Evolutionary conservation across 306 rosid genomes (phyloP), one percentile per base, ranked within the genome.

Genomic region (Vigna reflexopilosa): DNA sequence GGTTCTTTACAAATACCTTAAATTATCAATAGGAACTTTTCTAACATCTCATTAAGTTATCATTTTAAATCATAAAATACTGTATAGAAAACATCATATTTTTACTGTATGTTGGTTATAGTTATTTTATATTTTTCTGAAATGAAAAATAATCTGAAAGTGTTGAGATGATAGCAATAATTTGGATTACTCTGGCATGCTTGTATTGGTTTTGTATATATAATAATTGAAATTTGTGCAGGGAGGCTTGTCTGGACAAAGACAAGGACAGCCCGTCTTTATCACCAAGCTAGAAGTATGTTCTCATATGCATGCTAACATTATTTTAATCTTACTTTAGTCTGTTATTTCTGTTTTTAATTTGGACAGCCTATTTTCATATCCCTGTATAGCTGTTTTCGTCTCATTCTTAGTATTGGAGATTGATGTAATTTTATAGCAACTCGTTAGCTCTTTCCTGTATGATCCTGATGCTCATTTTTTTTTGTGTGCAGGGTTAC

Each of bases 231-330:
- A 78, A 82, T 67, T 55, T 54, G 61, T 88, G 89, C 94, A 95
- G 99, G 99, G 99, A 83, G 88, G 88, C 86, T 86, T 95, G 88
- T 90, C 91, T 55, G 99, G 99, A 22, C 99, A 88, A 89, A 91
- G 99, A 84, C 94, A 93, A 90, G 98, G 99, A 64, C 97, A 91
- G 48, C 98, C 99, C 32, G 94, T 90, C 54, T 91, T 95, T 81
- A 93, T 95, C 82, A 93, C 98, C 73, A 93, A 88, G 87, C 88
- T 95, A 62, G 99, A 95, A 76, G 99, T 95, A 88, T 72, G 93
- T 79, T 83, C 83, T 75, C 72, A 26, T 61, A 69, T 77, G 40
- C 62, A 61, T 71, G 20, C 71, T 73, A 22, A 36, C 2, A 20
- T 57, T 15, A 79, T 45, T 63, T 52, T 34, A 68, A 70, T 52